Conservation (phyloP, 441 rosid genomes). For the Breynia disticha region DNA sequence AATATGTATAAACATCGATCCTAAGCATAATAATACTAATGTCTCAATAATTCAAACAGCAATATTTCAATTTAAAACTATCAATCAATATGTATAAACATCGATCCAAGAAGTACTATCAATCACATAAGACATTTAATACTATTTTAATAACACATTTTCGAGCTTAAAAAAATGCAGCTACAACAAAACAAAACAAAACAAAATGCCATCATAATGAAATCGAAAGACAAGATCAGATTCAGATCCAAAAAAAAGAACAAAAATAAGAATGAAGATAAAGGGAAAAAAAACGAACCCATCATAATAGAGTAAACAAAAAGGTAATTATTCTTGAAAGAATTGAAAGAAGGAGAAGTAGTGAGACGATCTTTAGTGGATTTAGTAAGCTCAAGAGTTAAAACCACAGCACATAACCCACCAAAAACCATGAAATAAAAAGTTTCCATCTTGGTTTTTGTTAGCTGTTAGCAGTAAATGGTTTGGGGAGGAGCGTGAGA, state of each 20-base stretch:
- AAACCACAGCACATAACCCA: slow-evolving; percentile 42
- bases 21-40: no score
- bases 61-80: no score
- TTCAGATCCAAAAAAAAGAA: slow-evolving; percentile 10
- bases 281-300: slow-evolving; percentile 30
- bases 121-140: no score
- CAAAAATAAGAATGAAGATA: slow-evolving; percentile 8
- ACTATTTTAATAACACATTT: no score
- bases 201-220: no score
- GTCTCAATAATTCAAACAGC: no score
- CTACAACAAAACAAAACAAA: no score
- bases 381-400: slow-evolving; percentile 53
- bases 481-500: background rate
- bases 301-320: slow-evolving; percentile 79
- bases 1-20: no score
- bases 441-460: slow-evolving; percentile 40
- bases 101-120: no score
- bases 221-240: slow-evolving; percentile 10
- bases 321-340: slow-evolving; percentile 78
- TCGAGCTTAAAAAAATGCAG: no score
- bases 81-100: no score
- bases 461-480: background rate
- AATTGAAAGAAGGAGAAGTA: slow-evolving; percentile 53
- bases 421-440: slow-evolving; percentile 58
- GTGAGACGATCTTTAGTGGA: slow-evolving; percentile 54